phyloP scores from a whole-genome alignment of 148 eudicot species.

The Nepenthes mirabilis region DNA sequence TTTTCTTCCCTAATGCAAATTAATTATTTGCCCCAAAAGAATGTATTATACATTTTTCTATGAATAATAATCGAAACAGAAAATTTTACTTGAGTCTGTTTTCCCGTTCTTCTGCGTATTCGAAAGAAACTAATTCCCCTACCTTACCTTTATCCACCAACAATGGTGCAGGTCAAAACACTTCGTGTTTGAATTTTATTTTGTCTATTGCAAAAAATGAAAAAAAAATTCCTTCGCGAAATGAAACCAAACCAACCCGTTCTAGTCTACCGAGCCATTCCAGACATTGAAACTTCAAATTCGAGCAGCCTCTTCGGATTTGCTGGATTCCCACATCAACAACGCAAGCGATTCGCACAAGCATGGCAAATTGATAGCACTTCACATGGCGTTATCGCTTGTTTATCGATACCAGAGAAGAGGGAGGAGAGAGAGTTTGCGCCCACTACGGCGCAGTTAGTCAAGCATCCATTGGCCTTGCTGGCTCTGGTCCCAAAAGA shows the following conservation, averaged over 20 bases:
- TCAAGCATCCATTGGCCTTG: slow-evolving; percentile 54
- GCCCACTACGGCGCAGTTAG: slow-evolving; percentile 42
- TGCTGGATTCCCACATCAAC: slow-evolving; percentile 1
- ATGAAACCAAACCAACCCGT: slow-evolving; percentile 9
- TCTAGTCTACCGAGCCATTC: slow-evolving; percentile 27
- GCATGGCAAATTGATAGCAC: slow-evolving; percentile 7
- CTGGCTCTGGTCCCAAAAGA: slow-evolving; percentile 58
- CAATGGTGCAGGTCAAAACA: no score
- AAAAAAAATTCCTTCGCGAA: slow-evolving; percentile 1
- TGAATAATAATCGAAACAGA: no score
- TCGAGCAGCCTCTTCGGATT: not conserved
- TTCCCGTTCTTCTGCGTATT: no score
- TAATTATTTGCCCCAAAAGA: no score
- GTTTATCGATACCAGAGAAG: slow-evolving; percentile 26
- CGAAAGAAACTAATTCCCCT: no score
- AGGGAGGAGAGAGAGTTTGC: slow-evolving; percentile 29
- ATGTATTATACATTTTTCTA: no score
- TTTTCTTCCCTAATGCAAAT: no score
- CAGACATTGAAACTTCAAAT: slow-evolving; percentile 23
- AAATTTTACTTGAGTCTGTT: no score
- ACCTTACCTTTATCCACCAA: no score
- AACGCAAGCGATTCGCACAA: slow-evolving; percentile 7
- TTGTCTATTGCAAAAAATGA: not conserved
- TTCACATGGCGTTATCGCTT: slow-evolving; percentile 22
- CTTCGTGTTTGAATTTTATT: no score